Evolutionary conservation across 257 asterid species (phyloP).

Genomic region (Solanum pinnatisectum): DNA sequence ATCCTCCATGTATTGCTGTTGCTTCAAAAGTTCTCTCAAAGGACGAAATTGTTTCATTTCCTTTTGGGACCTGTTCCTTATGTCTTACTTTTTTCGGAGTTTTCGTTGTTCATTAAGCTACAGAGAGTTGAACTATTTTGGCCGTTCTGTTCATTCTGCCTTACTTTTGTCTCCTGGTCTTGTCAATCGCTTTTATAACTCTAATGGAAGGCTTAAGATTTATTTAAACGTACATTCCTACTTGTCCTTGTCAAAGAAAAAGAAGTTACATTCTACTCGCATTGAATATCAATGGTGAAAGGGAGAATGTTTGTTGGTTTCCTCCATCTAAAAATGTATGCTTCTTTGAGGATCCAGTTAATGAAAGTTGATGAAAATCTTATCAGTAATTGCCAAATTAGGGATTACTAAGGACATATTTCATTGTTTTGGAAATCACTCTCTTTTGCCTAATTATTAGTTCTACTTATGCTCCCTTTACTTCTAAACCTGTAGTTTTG

Average conservation of each 20-base stretch:
- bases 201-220: not conserved
- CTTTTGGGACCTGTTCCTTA: not conserved
- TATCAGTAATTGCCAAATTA: not conserved
- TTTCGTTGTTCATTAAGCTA: not conserved
- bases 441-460: not conserved
- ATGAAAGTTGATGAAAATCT: not conserved
- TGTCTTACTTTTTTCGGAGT: not conserved
- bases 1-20: not conserved
- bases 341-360: not conserved
- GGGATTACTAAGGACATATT: not conserved
- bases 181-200: not conserved
- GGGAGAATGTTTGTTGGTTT: not conserved
- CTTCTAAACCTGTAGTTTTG: not conserved
- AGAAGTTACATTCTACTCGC: not conserved
- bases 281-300: not conserved
- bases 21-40: not conserved
- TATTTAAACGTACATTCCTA: not conserved
- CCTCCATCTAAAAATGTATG: not conserved
- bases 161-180: not conserved
- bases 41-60: not conserved
- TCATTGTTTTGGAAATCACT: not conserved
- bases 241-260: not conserved
- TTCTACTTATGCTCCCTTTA: not conserved
- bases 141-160: not conserved
- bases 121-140: not conserved